These are phyloP conservation scores for Candida jianshihensis DNA, from an alignment of 805 yeast genomes.

Conservation along the genomic window DNA sequence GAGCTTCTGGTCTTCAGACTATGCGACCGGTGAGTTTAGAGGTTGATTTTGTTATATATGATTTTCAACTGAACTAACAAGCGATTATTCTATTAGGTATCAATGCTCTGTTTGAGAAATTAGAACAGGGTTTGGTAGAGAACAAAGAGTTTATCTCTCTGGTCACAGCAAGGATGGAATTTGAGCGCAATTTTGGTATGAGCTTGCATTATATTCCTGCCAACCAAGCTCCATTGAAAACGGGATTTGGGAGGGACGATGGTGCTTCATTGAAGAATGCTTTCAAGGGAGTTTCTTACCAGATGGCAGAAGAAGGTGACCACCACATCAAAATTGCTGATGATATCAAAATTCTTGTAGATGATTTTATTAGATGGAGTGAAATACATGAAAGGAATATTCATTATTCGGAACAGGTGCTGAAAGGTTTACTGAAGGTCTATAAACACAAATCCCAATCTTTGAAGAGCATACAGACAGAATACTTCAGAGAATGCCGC, in stretches of 20 bases:
- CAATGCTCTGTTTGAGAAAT: conserved; percentile 41
- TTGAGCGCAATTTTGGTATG: conserved; percentile 60
- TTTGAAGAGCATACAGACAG: conserved; percentile 53
- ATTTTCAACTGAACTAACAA: not conserved
- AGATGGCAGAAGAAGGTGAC: conserved; percentile 51
- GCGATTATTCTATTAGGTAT: conserved; percentile 35
- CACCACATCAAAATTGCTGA: conserved; percentile 56
- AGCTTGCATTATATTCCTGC: conserved; percentile 37
- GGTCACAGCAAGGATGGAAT: conserved; percentile 64
- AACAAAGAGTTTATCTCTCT: conserved; percentile 61
- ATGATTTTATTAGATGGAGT: conserved; percentile 73
- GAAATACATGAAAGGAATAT: conserved; percentile 63
- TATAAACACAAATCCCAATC: conserved; percentile 40
- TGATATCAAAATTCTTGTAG: conserved; percentile 48
- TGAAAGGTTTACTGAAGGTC: conserved; percentile 43
- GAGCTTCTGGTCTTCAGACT: conserved; percentile 71
- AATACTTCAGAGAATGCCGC: conserved; percentile 73
- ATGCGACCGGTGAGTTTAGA: conserved; percentile 42
- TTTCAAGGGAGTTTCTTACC: conserved; percentile 46
- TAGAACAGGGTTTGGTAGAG: conserved; percentile 60
- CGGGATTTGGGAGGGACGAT: conserved; percentile 46
- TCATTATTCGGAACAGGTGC: conserved; percentile 48
- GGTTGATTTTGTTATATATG: no score
- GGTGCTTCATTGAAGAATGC: conserved; percentile 62
- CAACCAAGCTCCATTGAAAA: conserved; percentile 29